phyloP scores from a whole-genome alignment of 805 yeast species.

The Ogataea chonburiensis region DNA sequence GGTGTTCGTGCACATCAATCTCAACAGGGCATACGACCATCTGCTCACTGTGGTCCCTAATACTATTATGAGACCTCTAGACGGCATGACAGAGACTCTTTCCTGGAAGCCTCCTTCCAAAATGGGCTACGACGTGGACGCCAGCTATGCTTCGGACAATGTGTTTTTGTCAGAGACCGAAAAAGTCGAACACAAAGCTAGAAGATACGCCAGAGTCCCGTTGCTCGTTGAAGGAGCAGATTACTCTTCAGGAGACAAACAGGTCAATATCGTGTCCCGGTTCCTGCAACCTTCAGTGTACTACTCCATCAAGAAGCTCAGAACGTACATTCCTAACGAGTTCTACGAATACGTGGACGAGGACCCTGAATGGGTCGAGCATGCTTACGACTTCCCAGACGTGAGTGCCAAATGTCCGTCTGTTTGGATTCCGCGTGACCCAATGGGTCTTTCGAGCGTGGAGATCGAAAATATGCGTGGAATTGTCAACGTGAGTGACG shows the following conservation, averaged over 20 bases:
- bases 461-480: conserved; percentile 57
- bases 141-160: conserved; percentile 1
- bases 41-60: conserved; percentile 60
- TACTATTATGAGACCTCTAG: conserved; percentile 74
- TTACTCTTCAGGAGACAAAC: conserved; percentile 25
- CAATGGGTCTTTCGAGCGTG: conserved; percentile 70
- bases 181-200: conserved; percentile 6
- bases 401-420: conserved; percentile 65
- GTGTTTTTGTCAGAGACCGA: conserved; percentile 1
- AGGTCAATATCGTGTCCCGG: conserved; percentile 34
- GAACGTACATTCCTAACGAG: conserved; percentile 56
- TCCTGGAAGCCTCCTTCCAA: conserved; percentile 41
- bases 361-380: conserved; percentile 45
- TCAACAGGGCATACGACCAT: conserved; percentile 64
- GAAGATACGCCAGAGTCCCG: conserved; percentile 42
- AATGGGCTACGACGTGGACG: conserved; percentile 1
- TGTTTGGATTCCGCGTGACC: conserved; percentile 93
- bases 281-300: conserved; percentile 57
- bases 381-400: conserved; percentile 78
- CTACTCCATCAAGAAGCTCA: conserved; percentile 46
- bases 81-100: conserved; percentile 64
- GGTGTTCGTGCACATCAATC: conserved; percentile 61
- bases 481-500: conserved; percentile 64
- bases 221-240: conserved; percentile 68
- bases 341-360: conserved; percentile 48